Evolutionary conservation across 768 basidiomycete genomes (phyloP), one percentile per base, ranked within the genome.

Genomic region (Suillus discolor): DNA sequence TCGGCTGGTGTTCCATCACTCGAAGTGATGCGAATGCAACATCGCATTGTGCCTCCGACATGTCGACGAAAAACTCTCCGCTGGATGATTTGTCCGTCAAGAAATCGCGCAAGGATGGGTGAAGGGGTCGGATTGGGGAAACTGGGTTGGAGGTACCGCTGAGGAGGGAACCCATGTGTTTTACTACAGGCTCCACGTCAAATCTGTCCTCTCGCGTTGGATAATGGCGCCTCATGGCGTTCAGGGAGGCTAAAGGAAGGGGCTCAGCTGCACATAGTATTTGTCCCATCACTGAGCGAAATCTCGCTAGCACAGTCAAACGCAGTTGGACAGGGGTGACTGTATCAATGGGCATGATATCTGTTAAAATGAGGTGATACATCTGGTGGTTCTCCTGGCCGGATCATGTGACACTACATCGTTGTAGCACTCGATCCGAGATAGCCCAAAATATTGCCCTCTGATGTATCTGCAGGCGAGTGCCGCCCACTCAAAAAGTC

Each of bases 61-160:
- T 36, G 44, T 68, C 68, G 23, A 70, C 51, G 63, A 38, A 64
- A 59, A 69, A 73, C 23, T 65, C 49, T 20, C 53, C 42, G 39
- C 71, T 69, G n/a, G 69, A 65, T 13, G 20, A 16, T 42, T 42
- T 6, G 54, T 71, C 64, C 1, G 39, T 65, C n/a, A 75, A 65
- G 59, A 71, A 78, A 45, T 77, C 76, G 16, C 59, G 60, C 63
- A 77, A 74, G 1, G 76, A 77, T 11, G 74, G 57, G 60, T 77
- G 75, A n/a, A 75, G 64, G 16, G 70, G 65, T 12, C 62, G 66
- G 51, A 74, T 64, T 9, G 66, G 57, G 4, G 38, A 20, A 28
- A 11, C 38, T 12, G 66, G 55, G 6, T 41, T 44, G 12, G 28
- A 25, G 13, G 53, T 57, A 20, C 66, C 63, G 49, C 66, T 66